Base-by-base conservation (phyloP, 1,139 yeast genomes). In the Taphrina betulina region DNA sequence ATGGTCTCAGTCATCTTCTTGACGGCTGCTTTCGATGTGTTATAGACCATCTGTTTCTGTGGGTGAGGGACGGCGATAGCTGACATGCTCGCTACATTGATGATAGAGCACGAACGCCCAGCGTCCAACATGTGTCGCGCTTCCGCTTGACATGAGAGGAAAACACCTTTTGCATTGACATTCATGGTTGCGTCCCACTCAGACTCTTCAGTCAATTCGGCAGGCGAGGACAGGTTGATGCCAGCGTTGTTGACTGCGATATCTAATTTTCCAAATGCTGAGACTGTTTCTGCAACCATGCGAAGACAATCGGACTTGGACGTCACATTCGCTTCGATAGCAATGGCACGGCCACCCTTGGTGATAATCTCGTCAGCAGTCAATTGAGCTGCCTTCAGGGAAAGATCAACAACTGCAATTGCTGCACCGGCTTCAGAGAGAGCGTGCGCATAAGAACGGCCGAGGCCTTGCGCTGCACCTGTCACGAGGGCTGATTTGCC, bases 181-280 rank as follows among this genome's bases (percentile, higher is more conserved):
- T 82, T 82, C 74, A 85, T 42, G 17, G 56, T 52, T 3, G 50
- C 40, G 8, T 52, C 56, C 33, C 46, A 52, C n/a, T 52, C 56
- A 5, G 28, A 22, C 22, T 33, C 56, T 8, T 44, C 37, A 8
- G 56, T 40, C 16, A 31, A 16, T 29, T 52, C 56, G 3, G 56
- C 56, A 2, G 56, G 50, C 7, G 42, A 81, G 60, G 85, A 74
- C 57, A 86, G 16, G 33, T 52, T 86, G 45, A 92, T 89, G 57
- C 97, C 98, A 23, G 97, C 98, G 68, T 92, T 92, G 76, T 92
- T 92, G 67, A 92, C 80, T n/a, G 92, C 76, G 58, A 92, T 74
- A 73, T 92, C 96, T 57, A 92, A 90, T 26, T 94, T 79, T 57
- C 97, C 97, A 67, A 85, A 92, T 57, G 80, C 80, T 65, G 85